Evolutionary conservation across 169 alveolate species (phyloP).

Genomic region (Babesia gibsoni): DNA sequence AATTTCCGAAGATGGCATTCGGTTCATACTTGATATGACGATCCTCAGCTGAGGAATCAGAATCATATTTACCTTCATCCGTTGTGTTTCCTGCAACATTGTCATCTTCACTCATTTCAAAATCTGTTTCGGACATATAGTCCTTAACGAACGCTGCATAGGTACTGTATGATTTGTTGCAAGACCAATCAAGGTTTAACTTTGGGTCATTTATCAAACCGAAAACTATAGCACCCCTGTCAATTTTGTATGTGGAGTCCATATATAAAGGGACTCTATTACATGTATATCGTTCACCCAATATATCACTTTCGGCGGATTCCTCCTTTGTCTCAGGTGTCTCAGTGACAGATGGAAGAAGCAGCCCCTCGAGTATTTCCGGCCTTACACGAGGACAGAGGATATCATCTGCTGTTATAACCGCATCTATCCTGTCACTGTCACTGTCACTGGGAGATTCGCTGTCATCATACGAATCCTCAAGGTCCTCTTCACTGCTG

Average conservation of each 20-base stretch:
- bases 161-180: conserved; percentile 17
- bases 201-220: conserved; percentile 40
- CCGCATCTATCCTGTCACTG: not conserved
- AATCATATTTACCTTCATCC: not conserved
- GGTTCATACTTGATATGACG: conserved; percentile 12
- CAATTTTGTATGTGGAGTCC: conserved; percentile 37
- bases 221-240: conserved; percentile 28
- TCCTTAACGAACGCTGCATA: not conserved
- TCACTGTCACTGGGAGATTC: conserved; percentile 6
- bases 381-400: conserved; percentile 9
- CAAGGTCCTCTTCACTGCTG: conserved; percentile 13
- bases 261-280: conserved; percentile 26
- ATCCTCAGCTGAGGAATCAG: not conserved
- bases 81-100: not conserved
- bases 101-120: not conserved
- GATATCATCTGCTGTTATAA: conserved; percentile 24
- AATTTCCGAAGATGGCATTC: conserved; percentile 43
- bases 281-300: not conserved
- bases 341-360: not conserved
- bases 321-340: not conserved
- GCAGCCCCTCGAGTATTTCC: not conserved
- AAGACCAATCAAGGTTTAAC: conserved; percentile 41
- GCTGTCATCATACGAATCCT: conserved; percentile 7
- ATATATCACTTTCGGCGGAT: not conserved
- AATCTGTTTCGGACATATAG: not conserved